Base-by-base conservation (phyloP, 2,329 filamentous ascomycete genomes). In the Cladorrhinum sp. region DNA sequence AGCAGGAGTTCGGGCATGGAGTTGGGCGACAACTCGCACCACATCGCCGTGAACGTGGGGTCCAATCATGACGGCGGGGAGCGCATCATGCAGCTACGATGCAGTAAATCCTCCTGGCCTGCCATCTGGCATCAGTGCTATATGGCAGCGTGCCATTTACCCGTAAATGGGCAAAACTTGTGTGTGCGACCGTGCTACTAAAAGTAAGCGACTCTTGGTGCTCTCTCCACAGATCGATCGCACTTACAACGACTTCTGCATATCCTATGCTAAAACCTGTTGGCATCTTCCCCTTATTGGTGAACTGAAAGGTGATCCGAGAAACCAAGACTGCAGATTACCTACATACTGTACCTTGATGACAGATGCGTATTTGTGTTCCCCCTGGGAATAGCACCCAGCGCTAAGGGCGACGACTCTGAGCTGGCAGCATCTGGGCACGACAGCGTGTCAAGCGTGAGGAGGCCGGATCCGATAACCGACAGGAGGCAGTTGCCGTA, bases 71-170 rank as follows among this genome's bases (percentile, higher is more conserved):
- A 25, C 62, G 61, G 64, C 63, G 65, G 62, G 53, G 51, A 36
- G 57, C 62, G 48, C 60, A 61, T 52, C 61, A 59, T 69, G 67
- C 66, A 66, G 62, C 59, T 45, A 45, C 41, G 61, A 52, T 50
- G 57, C 55, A 53, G 32, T 36, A 36, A 36, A 36, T 36, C 60
- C 55, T 57, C 55, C 55, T 55, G 62, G 51, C 41, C 58, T 68
- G 67, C 65, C 66, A 69, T 69, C 63, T 69, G 67, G 64, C 67
- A 69, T 65, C 66, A 65, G 18, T 45, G 16, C 63, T 66, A 36
- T 62, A 65, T 63, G 65, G 50, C 61, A 60, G 61, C 57, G 48
- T 25, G 51, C n/a, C 29, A 62, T 64, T 65, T 67, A 65, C 50
- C 65, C 60, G 64, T 38, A 48, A 48, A 48, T 56, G 59, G 24